phyloP scores from a whole-genome alignment of 805 yeast species.

The Spathaspora hagerdaliae region DNA sequence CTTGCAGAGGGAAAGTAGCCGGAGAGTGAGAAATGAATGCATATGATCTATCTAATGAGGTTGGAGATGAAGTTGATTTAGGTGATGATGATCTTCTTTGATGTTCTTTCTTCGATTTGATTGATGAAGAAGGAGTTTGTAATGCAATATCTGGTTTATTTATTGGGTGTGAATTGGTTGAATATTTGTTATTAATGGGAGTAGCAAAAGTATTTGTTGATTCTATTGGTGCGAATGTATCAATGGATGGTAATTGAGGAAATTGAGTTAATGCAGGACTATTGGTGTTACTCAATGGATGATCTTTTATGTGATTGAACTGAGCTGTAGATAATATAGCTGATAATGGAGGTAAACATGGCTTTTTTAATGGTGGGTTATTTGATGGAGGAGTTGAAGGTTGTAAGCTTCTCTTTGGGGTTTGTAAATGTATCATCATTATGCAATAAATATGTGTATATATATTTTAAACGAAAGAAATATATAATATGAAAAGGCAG shows the following conservation, averaged over 20 bases:
- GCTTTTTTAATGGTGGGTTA: slow-evolving; percentile 9
- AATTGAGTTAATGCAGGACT: not conserved
- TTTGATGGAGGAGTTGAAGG: slow-evolving; percentile 17
- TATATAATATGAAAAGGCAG: not conserved
- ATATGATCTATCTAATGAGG: slow-evolving; percentile 35
- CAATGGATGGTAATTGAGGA: slow-evolving; percentile 23
- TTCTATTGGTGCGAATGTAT: slow-evolving; percentile 13
- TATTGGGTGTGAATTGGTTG: not conserved
- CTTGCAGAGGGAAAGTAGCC: slow-evolving; percentile 77
- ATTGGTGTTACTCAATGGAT: slow-evolving; percentile 2
- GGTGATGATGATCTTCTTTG: slow-evolving; percentile 3
- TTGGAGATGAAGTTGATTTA: slow-evolving; percentile 4
- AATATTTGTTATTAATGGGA: slow-evolving; percentile 10
- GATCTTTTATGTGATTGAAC: slow-evolving; percentile 5
- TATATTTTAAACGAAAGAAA: not conserved
- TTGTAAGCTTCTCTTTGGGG: slow-evolving; percentile 29
- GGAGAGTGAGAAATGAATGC: slow-evolving; percentile 95
- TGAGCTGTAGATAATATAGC: slow-evolving; percentile 18
- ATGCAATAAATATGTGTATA: not conserved
- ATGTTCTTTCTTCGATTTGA: not conserved
- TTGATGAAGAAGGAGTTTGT: not conserved
- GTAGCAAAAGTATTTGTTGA: slow-evolving; percentile 6
- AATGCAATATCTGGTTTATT: not conserved
- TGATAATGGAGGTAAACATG: slow-evolving; percentile 39
- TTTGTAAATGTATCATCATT: slow-evolving; percentile 21